These are phyloP conservation scores for Colletotrichum agaves DNA, from an alignment of 2,329 filamentous ascomycete genomes.

Conservation along the genomic window DNA sequence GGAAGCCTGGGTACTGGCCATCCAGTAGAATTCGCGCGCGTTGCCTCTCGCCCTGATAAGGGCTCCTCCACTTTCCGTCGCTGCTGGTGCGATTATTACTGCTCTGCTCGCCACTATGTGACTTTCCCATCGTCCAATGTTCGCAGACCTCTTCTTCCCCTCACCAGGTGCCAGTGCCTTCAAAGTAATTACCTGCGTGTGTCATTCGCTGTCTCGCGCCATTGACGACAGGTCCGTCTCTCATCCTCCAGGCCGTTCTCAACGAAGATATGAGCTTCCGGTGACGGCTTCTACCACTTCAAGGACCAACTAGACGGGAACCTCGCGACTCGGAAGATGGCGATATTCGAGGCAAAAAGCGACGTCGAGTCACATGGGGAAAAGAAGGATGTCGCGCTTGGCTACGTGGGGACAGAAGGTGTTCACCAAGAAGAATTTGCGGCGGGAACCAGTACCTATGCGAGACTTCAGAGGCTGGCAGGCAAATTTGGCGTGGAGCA, in stretches of 20 bases:
- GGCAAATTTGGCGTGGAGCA: constrained; percentile 76
- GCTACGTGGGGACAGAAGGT: constrained; percentile 19
- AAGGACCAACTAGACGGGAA: constrained; percentile 5
- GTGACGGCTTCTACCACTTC: constrained; percentile 7
- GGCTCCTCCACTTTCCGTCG: constrained; percentile 36
- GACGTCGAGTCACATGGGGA: constrained; percentile 30
- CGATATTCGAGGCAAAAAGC: constrained; percentile 34
- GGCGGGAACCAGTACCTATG: constrained; percentile 39
- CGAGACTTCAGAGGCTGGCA: constrained; percentile 67
- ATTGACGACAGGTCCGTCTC: not conserved
- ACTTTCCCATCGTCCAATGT: not conserved
- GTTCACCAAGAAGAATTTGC: constrained; percentile 27
- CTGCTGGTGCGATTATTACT: constrained; percentile 24
- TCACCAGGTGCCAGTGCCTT: constrained; percentile 16
- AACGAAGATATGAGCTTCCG: constrained; percentile 22
- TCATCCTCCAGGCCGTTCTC: not conserved
- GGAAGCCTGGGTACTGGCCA: constrained; percentile 18
- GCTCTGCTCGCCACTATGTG: constrained; percentile 21
- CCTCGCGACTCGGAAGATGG: constrained; percentile 4
- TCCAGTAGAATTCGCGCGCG: constrained; percentile 15
- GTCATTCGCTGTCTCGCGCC: not conserved
- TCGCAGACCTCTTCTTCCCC: constrained; percentile 12
- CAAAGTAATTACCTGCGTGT: constrained; percentile 18
- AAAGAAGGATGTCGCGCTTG: constrained; percentile 28
- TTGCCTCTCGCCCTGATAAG: constrained; percentile 26